Percentiles rank a stretch among this genome's conserved stretches.
Conservation (phyloP, 1,284 basidiomycete genomes). For the Trichosporon sp. region DNA sequence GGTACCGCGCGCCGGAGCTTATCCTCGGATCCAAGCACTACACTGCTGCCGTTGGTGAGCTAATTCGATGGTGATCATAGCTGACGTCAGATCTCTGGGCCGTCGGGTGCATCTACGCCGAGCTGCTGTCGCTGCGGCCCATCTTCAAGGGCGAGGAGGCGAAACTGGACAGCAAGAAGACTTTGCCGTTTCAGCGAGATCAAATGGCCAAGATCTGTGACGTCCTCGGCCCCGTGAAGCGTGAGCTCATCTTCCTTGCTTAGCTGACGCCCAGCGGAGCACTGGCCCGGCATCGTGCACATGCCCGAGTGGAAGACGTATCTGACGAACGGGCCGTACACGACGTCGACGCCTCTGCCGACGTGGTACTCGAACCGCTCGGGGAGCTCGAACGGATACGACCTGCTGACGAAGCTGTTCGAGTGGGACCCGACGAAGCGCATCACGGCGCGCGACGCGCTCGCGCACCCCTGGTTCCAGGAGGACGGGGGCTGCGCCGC, state of each 20-base stretch:
- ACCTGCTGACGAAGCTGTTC: slow-evolving; percentile 77
- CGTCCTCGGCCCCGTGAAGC: slow-evolving; percentile 81
- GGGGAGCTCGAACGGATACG: slow-evolving; percentile 59
- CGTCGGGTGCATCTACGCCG: slow-evolving; percentile 93
- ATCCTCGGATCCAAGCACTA: slow-evolving; percentile 94
- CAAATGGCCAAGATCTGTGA: slow-evolving; percentile 94
- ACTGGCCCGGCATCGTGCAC: slow-evolving; percentile 80
- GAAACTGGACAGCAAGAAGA: slow-evolving; percentile 77
- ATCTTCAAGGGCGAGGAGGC: slow-evolving; percentile 99
- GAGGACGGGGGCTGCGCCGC: slow-evolving; percentile 48
- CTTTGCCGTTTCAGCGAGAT: slow-evolving; percentile 89
- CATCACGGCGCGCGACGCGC: slow-evolving; percentile 73
- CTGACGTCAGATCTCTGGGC: slow-evolving; percentile 74
- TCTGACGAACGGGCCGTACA: slow-evolving; percentile 63
- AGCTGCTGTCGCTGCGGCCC: slow-evolving; percentile 83
- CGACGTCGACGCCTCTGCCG: slow-evolving; percentile 24
- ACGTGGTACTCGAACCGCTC: slow-evolving; percentile 67
- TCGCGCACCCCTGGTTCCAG: slow-evolving; percentile 63
- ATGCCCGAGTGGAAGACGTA: slow-evolving; percentile 85
- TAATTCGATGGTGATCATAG: neutral
- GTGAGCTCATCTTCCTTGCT: slow-evolving; percentile 50
- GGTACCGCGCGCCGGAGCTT: slow-evolving; percentile 96
- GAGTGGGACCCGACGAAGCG: slow-evolving; percentile 85
- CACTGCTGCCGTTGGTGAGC: slow-evolving; percentile 73
- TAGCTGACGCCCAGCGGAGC: slow-evolving; percentile 53